These are phyloP conservation scores for Globisporangium cederbergense DNA, from an alignment of 352 stramenopile species.

Conservation along the genomic window DNA sequence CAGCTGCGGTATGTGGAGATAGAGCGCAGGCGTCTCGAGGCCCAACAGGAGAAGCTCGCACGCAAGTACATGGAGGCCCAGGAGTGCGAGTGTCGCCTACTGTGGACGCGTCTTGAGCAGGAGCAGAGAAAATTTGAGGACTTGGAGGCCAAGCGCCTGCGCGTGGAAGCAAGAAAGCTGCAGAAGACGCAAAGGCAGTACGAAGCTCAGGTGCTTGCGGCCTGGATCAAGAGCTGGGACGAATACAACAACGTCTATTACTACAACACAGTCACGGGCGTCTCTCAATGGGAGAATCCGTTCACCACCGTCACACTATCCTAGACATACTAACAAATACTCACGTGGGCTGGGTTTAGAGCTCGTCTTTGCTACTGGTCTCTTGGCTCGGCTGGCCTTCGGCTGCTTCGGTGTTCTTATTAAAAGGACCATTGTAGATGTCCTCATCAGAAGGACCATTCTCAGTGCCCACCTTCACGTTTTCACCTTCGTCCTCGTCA, in stretches of 20 bases:
- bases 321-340: background rate
- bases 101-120: conserved; percentile 34
- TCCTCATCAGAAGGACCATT: background rate
- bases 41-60: conserved; percentile 33
- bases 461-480: background rate
- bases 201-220: conserved; percentile 24
- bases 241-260: conserved; percentile 50
- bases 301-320: background rate
- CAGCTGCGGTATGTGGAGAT: conserved; percentile 36
- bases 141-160: conserved; percentile 29
- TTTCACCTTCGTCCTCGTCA: background rate
- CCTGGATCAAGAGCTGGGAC: conserved; percentile 54
- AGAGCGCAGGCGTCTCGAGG: conserved; percentile 28
- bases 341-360: background rate
- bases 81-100: conserved; percentile 30
- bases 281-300: conserved; percentile 55
- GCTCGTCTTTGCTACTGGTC: background rate
- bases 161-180: conserved; percentile 28
- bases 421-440: background rate
- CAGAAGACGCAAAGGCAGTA: conserved; percentile 33
- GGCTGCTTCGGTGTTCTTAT: background rate
- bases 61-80: conserved; percentile 45
- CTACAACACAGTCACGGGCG: conserved; percentile 51
- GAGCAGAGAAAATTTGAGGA: conserved; percentile 22
- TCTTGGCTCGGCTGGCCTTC: background rate